phyloP scores from a whole-genome alignment of 2,329 filamentous ascomycete species.

The Zymoseptoria pseudotritici region DNA sequence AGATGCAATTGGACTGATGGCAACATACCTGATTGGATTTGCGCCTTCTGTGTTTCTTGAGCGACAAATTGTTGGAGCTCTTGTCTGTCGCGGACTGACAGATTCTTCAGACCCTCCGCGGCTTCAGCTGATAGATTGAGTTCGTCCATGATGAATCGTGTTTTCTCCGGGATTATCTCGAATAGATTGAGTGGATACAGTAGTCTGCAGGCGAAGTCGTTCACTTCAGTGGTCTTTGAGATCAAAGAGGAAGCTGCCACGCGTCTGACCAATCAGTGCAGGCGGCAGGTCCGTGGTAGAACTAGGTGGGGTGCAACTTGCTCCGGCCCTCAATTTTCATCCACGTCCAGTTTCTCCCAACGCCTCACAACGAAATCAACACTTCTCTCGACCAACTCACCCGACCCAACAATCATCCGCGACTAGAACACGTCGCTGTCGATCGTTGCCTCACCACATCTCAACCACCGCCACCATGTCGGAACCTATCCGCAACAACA shows the following conservation, averaged over 20 bases:
- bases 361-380: neutral
- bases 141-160: conserved; percentile 19
- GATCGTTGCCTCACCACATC: neutral
- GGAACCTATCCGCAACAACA: conserved; percentile 13
- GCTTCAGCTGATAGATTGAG: conserved; percentile 22
- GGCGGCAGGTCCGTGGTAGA: neutral
- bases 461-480: conserved; percentile 8
- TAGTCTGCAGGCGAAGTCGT: neutral
- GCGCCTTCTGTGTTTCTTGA: conserved; percentile 79
- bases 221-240: neutral
- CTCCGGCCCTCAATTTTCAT: neutral
- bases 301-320: too few species aligned
- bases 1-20: neutral
- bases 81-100: conserved; percentile 47
- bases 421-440: neutral
- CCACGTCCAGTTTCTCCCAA: neutral
- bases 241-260: neutral
- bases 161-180: neutral
- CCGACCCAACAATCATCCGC: neutral
- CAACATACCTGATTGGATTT: conserved; percentile 46
- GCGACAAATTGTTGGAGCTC: conserved; percentile 81
- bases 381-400: neutral
- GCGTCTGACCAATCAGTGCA: neutral
- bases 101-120: conserved; percentile 19
- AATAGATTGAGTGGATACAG: neutral